Evolutionary conservation across 176 grass and related monocot species (phyloP).

Genomic region (Cocos nucifera): DNA sequence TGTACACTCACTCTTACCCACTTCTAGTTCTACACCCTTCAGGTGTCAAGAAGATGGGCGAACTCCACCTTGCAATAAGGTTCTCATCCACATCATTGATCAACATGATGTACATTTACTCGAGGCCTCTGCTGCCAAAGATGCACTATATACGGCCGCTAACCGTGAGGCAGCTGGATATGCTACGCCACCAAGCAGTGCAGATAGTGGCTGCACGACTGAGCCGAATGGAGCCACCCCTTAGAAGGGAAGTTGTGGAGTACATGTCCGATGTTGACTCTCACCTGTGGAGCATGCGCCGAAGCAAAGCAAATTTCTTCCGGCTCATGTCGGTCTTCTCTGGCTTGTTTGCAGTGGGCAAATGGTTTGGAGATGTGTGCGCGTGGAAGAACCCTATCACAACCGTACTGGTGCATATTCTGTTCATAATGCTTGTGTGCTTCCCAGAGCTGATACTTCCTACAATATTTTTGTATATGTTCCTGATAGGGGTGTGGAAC

Average conservation of each 20-base stretch:
- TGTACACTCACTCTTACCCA: conserved; percentile 87
- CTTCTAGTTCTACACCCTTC: conserved; percentile 90
- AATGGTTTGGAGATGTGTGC: conserved; percentile 82
- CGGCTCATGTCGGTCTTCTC: conserved; percentile 91
- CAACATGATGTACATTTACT: conserved; percentile 85
- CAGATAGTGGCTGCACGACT: conserved; percentile 87
- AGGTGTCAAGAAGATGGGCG: conserved; percentile 96
- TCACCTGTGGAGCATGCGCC: conserved; percentile 95
- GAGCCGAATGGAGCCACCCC: conserved; percentile 82
- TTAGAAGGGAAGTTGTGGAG: conserved; percentile 94
- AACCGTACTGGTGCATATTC: conserved; percentile 79
- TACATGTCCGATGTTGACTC: conserved; percentile 93
- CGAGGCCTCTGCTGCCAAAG: conserved; percentile 77
- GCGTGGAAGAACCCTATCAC: conserved; percentile 88
- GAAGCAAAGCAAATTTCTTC: conserved; percentile 95
- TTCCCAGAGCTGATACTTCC: conserved; percentile 91
- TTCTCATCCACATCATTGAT: conserved; percentile 82
- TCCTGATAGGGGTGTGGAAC: conserved; percentile 93
- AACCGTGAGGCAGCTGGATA: conserved; percentile 78
- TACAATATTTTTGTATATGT: conserved; percentile 89
- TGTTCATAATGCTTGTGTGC: conserved; percentile 86
- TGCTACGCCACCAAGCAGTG: conserved; percentile 75
- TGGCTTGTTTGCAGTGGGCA: conserved; percentile 55
- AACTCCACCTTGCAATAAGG: conserved; percentile 81
- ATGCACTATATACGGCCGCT: conserved; percentile 90